phyloP scores from a whole-genome alignment of 805 yeast genomes.

The Saturnispora kantuleensis region DNA sequence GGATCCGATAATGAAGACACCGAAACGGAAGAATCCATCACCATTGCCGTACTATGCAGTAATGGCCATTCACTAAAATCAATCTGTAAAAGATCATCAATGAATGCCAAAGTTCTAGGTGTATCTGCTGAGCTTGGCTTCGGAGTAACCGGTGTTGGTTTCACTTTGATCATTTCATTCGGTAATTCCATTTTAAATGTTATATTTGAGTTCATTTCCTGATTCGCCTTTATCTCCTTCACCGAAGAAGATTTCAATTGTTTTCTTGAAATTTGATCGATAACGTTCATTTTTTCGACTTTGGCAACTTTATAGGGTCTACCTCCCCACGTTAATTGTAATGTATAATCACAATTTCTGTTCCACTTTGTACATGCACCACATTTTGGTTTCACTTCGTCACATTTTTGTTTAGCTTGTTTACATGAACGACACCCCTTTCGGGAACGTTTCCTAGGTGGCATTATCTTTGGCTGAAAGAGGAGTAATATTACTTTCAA shows the following conservation, averaged over 20 bases:
- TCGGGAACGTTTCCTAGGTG: slow-evolving; percentile 20
- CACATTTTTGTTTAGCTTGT: slow-evolving; percentile 56
- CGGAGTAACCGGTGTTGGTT: background rate
- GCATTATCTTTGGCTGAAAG: background rate
- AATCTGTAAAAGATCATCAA: slow-evolving; percentile 15
- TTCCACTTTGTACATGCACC: slow-evolving; percentile 40
- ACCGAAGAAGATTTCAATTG: slow-evolving; percentile 5
- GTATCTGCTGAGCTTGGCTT: background rate
- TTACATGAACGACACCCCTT: slow-evolving; percentile 57
- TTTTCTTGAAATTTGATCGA: slow-evolving; percentile 19
- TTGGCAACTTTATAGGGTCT: slow-evolving; percentile 44
- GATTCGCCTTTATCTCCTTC: background rate
- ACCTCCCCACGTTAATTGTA: slow-evolving; percentile 68
- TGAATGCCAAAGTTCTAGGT: slow-evolving; percentile 4
- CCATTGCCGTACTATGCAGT: background rate
- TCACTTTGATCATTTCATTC: background rate
- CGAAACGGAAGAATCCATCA: background rate
- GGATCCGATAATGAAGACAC: slow-evolving; percentile 15
- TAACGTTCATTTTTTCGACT: slow-evolving; percentile 25
- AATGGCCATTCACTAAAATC: slow-evolving; percentile 6
- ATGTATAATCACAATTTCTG: slow-evolving; percentile 49
- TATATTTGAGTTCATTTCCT: slow-evolving; percentile 2
- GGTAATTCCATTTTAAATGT: slow-evolving; percentile 13
- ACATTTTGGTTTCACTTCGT: slow-evolving; percentile 57
- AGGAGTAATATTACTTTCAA: background rate